These are phyloP conservation scores for Colletotrichum siamense DNA, from an alignment of 2,329 filamentous ascomycete genomes.

Conservation along the genomic window DNA sequence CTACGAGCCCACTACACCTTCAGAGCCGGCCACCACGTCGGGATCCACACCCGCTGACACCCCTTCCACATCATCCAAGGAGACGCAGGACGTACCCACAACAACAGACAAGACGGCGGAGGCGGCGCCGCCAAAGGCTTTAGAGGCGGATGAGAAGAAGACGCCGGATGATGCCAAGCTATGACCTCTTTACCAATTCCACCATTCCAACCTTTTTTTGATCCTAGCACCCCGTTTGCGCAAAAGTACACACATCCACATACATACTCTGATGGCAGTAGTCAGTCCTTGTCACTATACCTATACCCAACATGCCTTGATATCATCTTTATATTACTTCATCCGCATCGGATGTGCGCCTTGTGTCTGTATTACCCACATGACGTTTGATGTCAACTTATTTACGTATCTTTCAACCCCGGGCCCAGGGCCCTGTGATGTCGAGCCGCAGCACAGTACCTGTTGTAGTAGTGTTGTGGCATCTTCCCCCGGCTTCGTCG, in stretches of 20 bases:
- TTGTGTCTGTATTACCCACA: not conserved
- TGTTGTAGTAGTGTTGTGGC: not conserved
- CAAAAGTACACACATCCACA: not conserved
- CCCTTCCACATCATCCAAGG: not conserved
- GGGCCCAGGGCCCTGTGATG: not conserved
- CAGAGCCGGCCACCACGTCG: not conserved
- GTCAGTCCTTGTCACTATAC: not conserved
- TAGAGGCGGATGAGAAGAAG: not conserved
- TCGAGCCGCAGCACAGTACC: not conserved
- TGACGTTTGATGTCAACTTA: not conserved
- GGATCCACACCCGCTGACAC: not conserved
- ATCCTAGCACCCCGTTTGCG: not conserved
- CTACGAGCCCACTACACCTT: not conserved
- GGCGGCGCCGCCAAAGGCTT: not conserved
- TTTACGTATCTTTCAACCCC: not conserved
- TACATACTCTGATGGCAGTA: not conserved
- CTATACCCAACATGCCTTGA: slow-evolving; percentile 8
- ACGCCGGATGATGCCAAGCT: not conserved
- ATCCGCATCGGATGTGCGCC: not conserved
- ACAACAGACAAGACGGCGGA: not conserved
- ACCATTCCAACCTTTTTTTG: not conserved
- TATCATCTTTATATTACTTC: not conserved
- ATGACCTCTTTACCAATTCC: not conserved
- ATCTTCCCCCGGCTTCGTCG: not conserved
- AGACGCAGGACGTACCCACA: not conserved